Conservation (phyloP, 148 eudicot species). For the Pouteria glomerata region DNA sequence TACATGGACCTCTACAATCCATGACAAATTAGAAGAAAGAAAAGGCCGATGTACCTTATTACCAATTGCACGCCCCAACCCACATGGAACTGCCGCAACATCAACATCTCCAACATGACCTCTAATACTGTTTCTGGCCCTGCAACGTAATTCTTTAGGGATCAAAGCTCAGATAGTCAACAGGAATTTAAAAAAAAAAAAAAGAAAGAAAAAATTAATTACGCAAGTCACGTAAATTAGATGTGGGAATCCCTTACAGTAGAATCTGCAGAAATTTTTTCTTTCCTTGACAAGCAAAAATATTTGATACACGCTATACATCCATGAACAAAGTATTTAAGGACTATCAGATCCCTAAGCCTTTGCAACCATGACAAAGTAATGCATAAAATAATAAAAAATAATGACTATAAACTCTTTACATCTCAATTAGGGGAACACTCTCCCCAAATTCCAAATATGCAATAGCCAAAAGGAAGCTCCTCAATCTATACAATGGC, state of each 20-base stretch:
- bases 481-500: background rate
- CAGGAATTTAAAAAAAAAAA: too few relatives aligned
- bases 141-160: slow-evolving; percentile 21
- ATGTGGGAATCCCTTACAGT: background rate
- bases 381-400: background rate
- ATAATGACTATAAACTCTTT: background rate
- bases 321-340: background rate
- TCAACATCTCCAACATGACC: slow-evolving; percentile 94
- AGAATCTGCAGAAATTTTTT: background rate
- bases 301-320: background rate
- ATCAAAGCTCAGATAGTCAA: slow-evolving; percentile 5
- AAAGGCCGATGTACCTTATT: slow-evolving; percentile 72
- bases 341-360: background rate
- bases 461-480: background rate
- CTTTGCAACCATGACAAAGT: background rate
- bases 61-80: slow-evolving; percentile 95
- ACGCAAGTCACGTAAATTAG: background rate
- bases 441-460: background rate
- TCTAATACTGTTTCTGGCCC: slow-evolving; percentile 87
- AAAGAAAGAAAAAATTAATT: background rate
- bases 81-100: slow-evolving; percentile 95
- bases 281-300: background rate
- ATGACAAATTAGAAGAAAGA: slow-evolving; percentile 3
- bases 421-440: background rate
- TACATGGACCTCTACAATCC: slow-evolving; percentile 44